A percentile compares a stretch with the other conserved stretches of the same genome.
These are phyloP conservation scores for Colletotrichum caudatum DNA, from an alignment of 2,329 filamentous ascomycete species.

Conservation along the genomic window DNA sequence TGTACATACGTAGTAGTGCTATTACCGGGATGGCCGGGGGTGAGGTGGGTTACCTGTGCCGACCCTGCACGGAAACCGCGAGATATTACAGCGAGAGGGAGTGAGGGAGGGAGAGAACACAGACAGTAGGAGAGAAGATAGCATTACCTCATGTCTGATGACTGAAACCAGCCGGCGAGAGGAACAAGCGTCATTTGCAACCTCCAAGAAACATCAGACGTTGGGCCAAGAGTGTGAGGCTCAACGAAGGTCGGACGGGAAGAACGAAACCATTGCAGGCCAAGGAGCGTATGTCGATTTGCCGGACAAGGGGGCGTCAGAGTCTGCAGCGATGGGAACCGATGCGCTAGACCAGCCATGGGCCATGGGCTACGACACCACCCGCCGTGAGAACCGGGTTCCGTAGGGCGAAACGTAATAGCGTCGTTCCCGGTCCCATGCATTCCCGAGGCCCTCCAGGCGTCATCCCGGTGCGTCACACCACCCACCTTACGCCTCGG, in stretches of 20 bases:
- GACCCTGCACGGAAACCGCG: background rate
- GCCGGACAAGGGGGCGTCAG: conserved; percentile 32
- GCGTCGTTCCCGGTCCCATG: conserved; percentile 24
- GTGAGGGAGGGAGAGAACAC: background rate
- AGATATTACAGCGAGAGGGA: background rate
- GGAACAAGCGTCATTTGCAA: background rate
- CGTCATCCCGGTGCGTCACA: conserved; percentile 22
- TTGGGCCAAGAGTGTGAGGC: conserved; percentile 39
- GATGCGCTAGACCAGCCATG: conserved; percentile 25
- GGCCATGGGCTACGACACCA: conserved; percentile 16
- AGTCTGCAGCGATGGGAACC: conserved; percentile 11
- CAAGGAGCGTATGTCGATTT: conserved; percentile 35
- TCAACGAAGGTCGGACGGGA: conserved; percentile 22
- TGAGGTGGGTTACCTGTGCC: background rate
- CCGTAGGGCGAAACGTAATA: conserved; percentile 38
- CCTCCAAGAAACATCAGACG: conserved; percentile 10
- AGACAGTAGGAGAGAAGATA: background rate
- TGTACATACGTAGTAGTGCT: background rate
- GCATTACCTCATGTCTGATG: background rate
- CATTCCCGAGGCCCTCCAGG: conserved; percentile 35
- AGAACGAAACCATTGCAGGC: conserved; percentile 13
- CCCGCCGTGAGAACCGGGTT: conserved; percentile 17
- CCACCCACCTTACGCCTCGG: background rate
- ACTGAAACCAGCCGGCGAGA: background rate
- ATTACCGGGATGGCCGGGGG: background rate